Evolutionary conservation across 2,329 filamentous ascomycete species (phyloP).

Genomic region (Ascochyta pisi): DNA sequence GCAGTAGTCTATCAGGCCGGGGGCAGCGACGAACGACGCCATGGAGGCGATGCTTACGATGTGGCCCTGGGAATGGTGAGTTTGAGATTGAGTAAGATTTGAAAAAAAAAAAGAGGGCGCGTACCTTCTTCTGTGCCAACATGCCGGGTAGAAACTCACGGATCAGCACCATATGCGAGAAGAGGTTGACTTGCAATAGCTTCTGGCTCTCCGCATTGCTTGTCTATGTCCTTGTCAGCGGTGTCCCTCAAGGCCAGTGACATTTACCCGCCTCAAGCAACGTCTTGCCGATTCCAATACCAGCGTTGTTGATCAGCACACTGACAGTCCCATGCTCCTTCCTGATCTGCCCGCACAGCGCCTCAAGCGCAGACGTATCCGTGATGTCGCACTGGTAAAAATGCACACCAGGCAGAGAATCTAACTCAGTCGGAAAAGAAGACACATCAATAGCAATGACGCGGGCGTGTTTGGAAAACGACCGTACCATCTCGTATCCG

Average conservation of each 20-base stretch:
- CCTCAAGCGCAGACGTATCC: constrained; percentile 23
- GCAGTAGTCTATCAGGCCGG: constrained; percentile 39
- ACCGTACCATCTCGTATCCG: constrained; percentile 40
- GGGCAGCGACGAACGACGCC: constrained; percentile 34
- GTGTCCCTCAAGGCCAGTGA: not conserved
- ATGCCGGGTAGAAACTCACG: constrained; percentile 42
- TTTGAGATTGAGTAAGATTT: too few relatives aligned
- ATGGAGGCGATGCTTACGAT: constrained; percentile 40
- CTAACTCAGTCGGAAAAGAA: constrained; percentile 31
- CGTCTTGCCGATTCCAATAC: constrained; percentile 30
- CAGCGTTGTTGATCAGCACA: constrained; percentile 45
- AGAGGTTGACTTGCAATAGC: constrained; percentile 41
- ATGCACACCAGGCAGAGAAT: constrained; percentile 28
- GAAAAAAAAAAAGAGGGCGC: too few relatives aligned
- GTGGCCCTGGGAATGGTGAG: constrained; percentile 23
- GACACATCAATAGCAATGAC: constrained; percentile 35
- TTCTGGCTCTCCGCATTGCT: constrained; percentile 35
- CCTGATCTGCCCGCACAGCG: constrained; percentile 29
- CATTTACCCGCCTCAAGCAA: constrained; percentile 26
- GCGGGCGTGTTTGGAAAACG: constrained; percentile 28
- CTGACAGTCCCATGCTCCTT: constrained; percentile 31
- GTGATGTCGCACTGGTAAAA: constrained; percentile 40
- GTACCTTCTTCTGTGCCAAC: constrained; percentile 31
- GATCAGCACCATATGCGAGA: constrained; percentile 37
- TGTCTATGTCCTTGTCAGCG: constrained; percentile 20